A percentile compares a stretch with the other conserved stretches of the same genome.
Conservation (phyloP, 2,329 filamentous ascomycete genomes). For the Alternaria rosae region DNA sequence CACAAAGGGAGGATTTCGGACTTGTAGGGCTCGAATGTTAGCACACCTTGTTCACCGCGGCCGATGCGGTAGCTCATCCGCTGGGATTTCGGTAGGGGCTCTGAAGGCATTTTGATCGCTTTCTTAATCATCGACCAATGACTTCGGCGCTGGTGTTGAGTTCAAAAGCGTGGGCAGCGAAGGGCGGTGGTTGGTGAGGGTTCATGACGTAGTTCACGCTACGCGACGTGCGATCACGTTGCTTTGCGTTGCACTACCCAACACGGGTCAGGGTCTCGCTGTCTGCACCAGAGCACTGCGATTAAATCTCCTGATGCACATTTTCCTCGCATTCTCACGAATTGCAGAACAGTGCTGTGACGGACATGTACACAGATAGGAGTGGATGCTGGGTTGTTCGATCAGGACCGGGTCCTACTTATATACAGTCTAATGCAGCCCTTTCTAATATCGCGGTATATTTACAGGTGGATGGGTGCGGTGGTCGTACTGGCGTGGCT, state of each 20-base stretch:
- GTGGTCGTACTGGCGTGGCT: neutral
- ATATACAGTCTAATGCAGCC: conserved; percentile 6
- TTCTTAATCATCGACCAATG: neutral
- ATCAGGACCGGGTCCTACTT: neutral
- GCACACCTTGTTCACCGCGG: conserved; percentile 67
- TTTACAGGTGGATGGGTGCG: conserved; percentile 1
- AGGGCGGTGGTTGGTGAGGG: neutral
- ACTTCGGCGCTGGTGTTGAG: neutral
- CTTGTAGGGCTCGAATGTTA: conserved; percentile 71
- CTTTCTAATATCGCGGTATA: neutral
- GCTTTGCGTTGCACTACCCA: neutral
- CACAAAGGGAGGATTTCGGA: conserved; percentile 65
- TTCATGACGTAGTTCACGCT: conserved; percentile 31
- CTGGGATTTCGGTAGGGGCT: conserved; percentile 39
- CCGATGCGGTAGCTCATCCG: conserved; percentile 64
- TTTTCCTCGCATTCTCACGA: neutral
- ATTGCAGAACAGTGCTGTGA: neutral
- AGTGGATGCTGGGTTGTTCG: neutral
- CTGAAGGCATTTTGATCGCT: conserved; percentile 14
- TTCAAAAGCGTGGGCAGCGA: neutral
- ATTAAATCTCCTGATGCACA: neutral
- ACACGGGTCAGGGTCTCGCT: neutral
- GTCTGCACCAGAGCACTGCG: neutral
- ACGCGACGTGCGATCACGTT: conserved; percentile 25
- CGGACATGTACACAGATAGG: neutral